Evolutionary conservation across 495 filamentous ascomycete genomes (phyloP).

Genomic region (Elaphomyces granulatus): DNA sequence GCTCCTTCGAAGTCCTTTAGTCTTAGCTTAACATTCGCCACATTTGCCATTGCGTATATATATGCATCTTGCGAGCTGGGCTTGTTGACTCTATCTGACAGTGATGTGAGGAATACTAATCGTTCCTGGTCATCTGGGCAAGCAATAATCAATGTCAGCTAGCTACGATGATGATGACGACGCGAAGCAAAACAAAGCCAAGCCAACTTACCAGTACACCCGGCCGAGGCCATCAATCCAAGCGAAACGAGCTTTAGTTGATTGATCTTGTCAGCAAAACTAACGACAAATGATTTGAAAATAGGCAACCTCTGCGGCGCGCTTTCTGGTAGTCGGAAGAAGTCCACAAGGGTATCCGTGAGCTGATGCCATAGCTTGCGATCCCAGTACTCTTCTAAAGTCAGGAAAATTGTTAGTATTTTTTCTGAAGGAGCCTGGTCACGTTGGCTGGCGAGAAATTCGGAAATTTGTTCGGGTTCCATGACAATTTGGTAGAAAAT

Average conservation of each 20-base stretch:
- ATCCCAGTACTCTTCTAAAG: slow-evolving; percentile 96
- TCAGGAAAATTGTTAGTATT: slow-evolving; percentile 74
- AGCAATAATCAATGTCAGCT: not conserved
- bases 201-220: slow-evolving; percentile 60
- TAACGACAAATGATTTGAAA: slow-evolving; percentile 89
- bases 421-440: slow-evolving; percentile 70
- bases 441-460: slow-evolving; percentile 83
- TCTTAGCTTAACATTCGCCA: slow-evolving; percentile 76
- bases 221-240: slow-evolving; percentile 69
- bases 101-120: slow-evolving; percentile 68
- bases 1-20: slow-evolving; percentile 61
- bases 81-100: slow-evolving; percentile 80
- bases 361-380: slow-evolving; percentile 99
- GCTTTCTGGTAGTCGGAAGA: slow-evolving; percentile 73
- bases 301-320: slow-evolving; percentile 70
- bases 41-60: slow-evolving; percentile 81
- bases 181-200: not conserved
- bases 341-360: slow-evolving; percentile 74
- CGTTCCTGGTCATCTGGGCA: slow-evolving; percentile 69
- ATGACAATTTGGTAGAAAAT: no score
- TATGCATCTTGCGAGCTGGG: slow-evolving; percentile 90
- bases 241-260: slow-evolving; percentile 90
- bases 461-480: slow-evolving; percentile 75
- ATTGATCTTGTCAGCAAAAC: slow-evolving; percentile 96
- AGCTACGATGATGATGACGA: no score